Evolutionary conservation across 495 filamentous ascomycete species (phyloP).

Genomic region (Annulohypoxylon bovei): DNA sequence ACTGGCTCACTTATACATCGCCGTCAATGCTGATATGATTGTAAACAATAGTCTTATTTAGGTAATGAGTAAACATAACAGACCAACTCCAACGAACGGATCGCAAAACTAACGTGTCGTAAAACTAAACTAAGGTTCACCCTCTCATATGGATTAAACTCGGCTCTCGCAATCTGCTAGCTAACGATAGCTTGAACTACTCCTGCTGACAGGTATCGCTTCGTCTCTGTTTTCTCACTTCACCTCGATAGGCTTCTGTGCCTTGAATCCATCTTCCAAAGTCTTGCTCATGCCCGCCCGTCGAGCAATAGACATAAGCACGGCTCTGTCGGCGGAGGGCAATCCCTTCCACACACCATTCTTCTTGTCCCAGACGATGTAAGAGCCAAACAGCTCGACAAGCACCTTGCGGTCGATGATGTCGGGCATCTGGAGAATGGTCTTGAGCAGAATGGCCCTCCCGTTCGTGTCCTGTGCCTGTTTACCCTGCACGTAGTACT

Average conservation of each 20-base stretch:
- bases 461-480: not conserved
- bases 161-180: not conserved
- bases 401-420: slow-evolving; percentile 9
- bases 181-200: not conserved
- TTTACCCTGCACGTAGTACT: slow-evolving; percentile 6
- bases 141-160: not conserved
- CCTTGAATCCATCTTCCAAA: not conserved
- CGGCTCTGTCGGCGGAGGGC: not conserved
- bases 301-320: slow-evolving; percentile 1
- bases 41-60: not conserved
- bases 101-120: not conserved
- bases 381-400: slow-evolving; percentile 3
- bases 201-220: too few species aligned
- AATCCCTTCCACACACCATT: not conserved
- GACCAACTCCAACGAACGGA: not conserved
- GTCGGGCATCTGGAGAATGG: slow-evolving; percentile 16
- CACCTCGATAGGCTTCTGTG: not conserved
- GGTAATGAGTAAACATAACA: not conserved
- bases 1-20: not conserved
- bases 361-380: slow-evolving; percentile 2
- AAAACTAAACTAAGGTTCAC: too few species aligned
- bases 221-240: not conserved
- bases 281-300: not conserved
- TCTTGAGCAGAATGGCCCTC: slow-evolving; percentile 13
- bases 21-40: not conserved